Evolutionary conservation across 208 protist genomes (phyloP).

Genomic region (Naegleria fowleri): DNA sequence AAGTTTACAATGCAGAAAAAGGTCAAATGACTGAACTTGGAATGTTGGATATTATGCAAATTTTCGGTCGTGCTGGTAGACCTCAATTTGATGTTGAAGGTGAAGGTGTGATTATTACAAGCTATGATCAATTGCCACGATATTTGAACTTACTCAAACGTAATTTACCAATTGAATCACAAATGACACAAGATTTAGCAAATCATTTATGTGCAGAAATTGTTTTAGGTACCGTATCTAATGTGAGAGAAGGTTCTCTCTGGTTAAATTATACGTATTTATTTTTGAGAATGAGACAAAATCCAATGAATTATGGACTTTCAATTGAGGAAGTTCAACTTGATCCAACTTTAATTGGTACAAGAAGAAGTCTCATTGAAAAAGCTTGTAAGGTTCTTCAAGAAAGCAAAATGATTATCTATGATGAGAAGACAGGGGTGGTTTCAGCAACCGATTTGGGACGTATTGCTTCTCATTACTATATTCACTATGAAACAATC

Average conservation of each 20-base stretch:
- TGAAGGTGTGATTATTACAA: conserved; percentile 95
- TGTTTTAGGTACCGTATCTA: conserved; percentile 92
- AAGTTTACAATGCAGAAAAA: conserved; percentile 86
- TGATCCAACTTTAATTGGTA: conserved; percentile 32
- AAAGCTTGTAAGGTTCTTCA: conserved; percentile 51
- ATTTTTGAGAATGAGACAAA: conserved; percentile 90
- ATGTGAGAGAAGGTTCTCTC: conserved; percentile 79
- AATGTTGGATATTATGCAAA: conserved; percentile 98
- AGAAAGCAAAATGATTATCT: conserved; percentile 61
- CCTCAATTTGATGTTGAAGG: conserved; percentile 96
- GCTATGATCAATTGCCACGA: conserved; percentile 86
- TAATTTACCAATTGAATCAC: conserved; percentile 92
- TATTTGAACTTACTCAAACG: conserved; percentile 88
- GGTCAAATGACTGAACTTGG: conserved; percentile 90
- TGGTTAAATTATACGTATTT: conserved; percentile 98
- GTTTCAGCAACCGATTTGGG: conserved; percentile 79
- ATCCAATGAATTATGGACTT: conserved; percentile 90
- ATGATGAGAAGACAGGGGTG: background rate
- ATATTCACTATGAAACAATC: conserved; percentile 91
- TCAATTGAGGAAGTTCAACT: conserved; percentile 34
- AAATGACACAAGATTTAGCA: conserved; percentile 79
- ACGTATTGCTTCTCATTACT: conserved; percentile 93
- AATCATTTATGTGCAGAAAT: conserved; percentile 98
- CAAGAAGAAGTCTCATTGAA: conserved; percentile 50
- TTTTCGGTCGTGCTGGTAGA: conserved; percentile 96